Base-by-base conservation (phyloP, 257 asterid species). In the Solanum lignicaule region DNA sequence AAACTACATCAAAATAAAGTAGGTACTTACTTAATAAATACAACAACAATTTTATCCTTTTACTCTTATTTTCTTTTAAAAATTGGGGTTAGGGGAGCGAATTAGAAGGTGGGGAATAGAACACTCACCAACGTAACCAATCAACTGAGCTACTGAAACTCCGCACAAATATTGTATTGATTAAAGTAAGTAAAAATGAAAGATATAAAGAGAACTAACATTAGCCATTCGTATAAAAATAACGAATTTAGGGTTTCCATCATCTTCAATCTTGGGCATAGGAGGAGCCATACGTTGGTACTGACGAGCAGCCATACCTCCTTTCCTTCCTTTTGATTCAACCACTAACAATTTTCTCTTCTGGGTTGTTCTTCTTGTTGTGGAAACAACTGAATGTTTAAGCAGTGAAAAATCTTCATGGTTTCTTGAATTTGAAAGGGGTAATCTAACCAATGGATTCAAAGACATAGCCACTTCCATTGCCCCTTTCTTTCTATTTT, bases 201-300 rank as follows among this genome's bases (percentile, higher is more conserved):
- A 83, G 55, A 73, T 87, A 20, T 43, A 55, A 88, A 87, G 86
- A 60, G 62, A 78, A 71, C 90, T 74, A 27, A 94, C 98, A 86
- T 93, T 93, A 10, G 98, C 99, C 99, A 96, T 96, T 83, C 99
- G 98, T 55, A 96, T 93, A 90, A 97, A 97, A 90, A 96, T 88
- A 11, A 97, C 98, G 58, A 97, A 97, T 90, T 94, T 94, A 6
- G 99, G 99, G 91, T 96, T 95, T 86, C 99, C 99, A 91, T 97
- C 99, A 83, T 97, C 99, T 89, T 97, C 99, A 87, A 97, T 92
- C 92, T 94, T 96, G 72, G 99, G 99, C 48, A 97, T 87, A 58
- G 98, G 92, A 14, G 98, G 96, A 52, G 94, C 87, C 13, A 88
- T 11, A 11, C 98, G 92, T 89, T 94, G 98, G 90, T 60, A 97